phyloP scores from a whole-genome alignment of 2,329 filamentous ascomycete genomes.

The Ophiosphaerella narmari region DNA sequence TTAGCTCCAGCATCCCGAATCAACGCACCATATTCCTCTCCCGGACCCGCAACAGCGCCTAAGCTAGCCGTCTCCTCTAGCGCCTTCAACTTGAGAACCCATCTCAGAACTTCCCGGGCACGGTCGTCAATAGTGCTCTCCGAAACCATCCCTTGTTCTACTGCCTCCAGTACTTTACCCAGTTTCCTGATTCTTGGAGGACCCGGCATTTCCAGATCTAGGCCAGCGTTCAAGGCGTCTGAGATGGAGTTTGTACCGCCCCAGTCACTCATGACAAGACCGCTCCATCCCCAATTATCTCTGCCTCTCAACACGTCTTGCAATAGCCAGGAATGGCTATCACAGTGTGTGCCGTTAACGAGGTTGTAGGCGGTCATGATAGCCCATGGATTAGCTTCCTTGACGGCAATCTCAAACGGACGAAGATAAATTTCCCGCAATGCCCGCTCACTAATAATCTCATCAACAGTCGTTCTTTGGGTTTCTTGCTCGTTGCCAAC shows the following conservation, averaged over 20 bases:
- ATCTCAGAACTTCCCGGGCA: conserved; percentile 29
- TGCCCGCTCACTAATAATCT: conserved; percentile 54
- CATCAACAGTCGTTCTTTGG: not conserved
- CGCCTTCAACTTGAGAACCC: conserved; percentile 50
- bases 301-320: conserved; percentile 48
- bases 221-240: conserved; percentile 26
- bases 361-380: conserved; percentile 57
- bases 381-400: conserved; percentile 57
- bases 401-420: conserved; percentile 1
- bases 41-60: conserved; percentile 58
- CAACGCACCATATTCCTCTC: conserved; percentile 46
- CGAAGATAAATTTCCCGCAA: conserved; percentile 58
- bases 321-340: conserved; percentile 48
- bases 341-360: conserved; percentile 14
- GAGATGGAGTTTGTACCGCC: conserved; percentile 17
- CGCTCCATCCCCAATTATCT: conserved; percentile 50
- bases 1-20: conserved; percentile 1
- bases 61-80: conserved; percentile 58
- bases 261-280: conserved; percentile 43
- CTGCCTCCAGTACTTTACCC: not conserved
- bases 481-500: conserved; percentile 58
- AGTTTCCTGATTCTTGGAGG: conserved; percentile 12
- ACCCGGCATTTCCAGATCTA: conserved; percentile 38
- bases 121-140: conserved; percentile 28
- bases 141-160: conserved; percentile 57